A percentile compares a stretch with the other conserved stretches of the same genome.
phyloP scores from a whole-genome alignment of 2,329 filamentous ascomycete genomes.

The Fusarium sp. region DNA sequence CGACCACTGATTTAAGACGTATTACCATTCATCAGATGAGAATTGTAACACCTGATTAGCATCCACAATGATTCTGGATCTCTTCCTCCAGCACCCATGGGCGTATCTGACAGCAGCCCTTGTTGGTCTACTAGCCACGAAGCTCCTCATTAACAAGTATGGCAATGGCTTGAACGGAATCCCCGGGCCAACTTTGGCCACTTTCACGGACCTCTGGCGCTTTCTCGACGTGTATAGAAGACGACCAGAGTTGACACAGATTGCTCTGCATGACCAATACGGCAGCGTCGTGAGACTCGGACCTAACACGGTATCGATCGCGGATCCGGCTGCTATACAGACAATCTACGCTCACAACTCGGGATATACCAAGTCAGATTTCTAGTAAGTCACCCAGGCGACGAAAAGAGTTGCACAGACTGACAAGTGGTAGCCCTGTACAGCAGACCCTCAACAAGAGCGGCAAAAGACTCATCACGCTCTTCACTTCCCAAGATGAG shows the following conservation, averaged over 20 bases:
- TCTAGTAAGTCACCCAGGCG: fast-evolving
- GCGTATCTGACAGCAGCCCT: background rate
- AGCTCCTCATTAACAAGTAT: slow-evolving; percentile 4
- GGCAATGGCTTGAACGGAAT: slow-evolving; percentile 3
- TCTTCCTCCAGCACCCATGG: background rate
- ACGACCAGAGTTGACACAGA: slow-evolving; percentile 15
- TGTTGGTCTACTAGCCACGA: background rate
- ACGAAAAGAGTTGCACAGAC: fast-evolving
- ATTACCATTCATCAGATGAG: no score
- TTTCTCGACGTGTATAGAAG: slow-evolving; percentile 12
- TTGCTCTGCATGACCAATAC: slow-evolving; percentile 13
- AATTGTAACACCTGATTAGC: no score
- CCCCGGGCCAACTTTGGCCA: slow-evolving; percentile 5
- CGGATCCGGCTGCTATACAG: slow-evolving; percentile 3
- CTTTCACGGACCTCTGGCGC: slow-evolving; percentile 12
- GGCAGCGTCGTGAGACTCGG: slow-evolving; percentile 17
- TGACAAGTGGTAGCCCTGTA: background rate
- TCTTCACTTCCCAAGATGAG: slow-evolving; percentile 3
- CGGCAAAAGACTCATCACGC: background rate
- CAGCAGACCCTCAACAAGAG: background rate
- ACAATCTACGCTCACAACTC: slow-evolving; percentile 13
- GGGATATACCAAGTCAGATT: slow-evolving; percentile 12
- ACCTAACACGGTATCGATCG: background rate
- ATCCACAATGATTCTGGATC: background rate
- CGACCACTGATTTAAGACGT: background rate